Base-by-base conservation (phyloP, 2,329 filamentous ascomycete species). In the Colletotrichum kahawae region DNA sequence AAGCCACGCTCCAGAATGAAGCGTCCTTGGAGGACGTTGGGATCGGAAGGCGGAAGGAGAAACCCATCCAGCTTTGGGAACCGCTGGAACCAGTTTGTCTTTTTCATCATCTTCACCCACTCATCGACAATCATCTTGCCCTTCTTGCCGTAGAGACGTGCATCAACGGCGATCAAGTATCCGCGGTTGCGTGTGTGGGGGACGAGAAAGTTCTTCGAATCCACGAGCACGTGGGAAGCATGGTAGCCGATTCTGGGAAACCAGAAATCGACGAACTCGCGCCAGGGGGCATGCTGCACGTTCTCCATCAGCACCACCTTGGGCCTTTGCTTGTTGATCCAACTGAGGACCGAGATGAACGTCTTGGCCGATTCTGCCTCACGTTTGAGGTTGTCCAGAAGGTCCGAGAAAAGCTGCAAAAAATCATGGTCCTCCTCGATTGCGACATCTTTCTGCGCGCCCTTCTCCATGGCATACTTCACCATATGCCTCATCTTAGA, bases 251-350 rank as follows among this genome's bases (percentile, higher is more conserved):
- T 77, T n/a, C 79, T 79, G 4, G 81, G 81, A 59, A 87, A 84
- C 79, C 83, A 86, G 10, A 81, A 75, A 0, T 79, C 72, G n/a
- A 84, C 82, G 43, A 92, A 88, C 5, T 86, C 78, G 0, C 83
- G 70, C 92, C 93, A 96, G 0, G 91, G 90, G 0, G 91, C 91
- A 10, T 79, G 82, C 2, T 80, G 81, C 2, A 96, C 93, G 79
- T 97, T 96, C 82, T 96, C 95, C 4, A 95, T 82, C 14, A 96
- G 87, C 10, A 95, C 86, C 13, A 95, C 85, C 3, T 87, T 88
- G 0, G 94, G 94, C 1, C 88, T 85, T 68, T 89, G 88, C 2
- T 83, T 84, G 24, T 85, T 82, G 0, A 88, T 87, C 77, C 94
- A 95, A 1, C 83, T 80, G 7, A 92, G 79, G n/a, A 94, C 88